Conservation (phyloP, 495 filamentous ascomycete species). For the Aspergillus ostianus region DNA sequence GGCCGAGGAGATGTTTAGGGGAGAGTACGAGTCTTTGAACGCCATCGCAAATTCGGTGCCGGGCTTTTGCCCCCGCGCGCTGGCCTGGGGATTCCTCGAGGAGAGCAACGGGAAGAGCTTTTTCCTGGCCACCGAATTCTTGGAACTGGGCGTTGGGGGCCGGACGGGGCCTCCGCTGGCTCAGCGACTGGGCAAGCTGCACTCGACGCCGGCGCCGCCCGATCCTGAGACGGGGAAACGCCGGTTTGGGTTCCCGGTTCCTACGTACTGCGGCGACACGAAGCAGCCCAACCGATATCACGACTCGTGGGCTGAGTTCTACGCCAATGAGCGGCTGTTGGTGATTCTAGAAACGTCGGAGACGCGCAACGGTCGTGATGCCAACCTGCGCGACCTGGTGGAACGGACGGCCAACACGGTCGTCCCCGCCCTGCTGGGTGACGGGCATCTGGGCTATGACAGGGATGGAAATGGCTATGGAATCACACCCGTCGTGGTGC, state of each 20-base stretch:
- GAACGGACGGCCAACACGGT: constrained; percentile 59
- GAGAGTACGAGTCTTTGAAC: constrained; percentile 81
- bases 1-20: constrained; percentile 76
- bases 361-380: constrained; percentile 61
- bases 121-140: constrained; percentile 81
- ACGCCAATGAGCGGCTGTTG: constrained; percentile 67
- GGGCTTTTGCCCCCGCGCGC: constrained; percentile 68
- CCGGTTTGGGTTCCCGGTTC: constrained; percentile 76
- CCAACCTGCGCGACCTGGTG: constrained; percentile 57
- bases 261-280: constrained; percentile 84
- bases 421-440: constrained; percentile 70
- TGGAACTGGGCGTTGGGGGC: constrained; percentile 53
- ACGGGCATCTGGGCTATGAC: constrained; percentile 60
- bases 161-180: constrained; percentile 55
- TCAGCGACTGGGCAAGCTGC: constrained; percentile 72
- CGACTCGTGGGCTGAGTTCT: constrained; percentile 78
- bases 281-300: constrained; percentile 71
- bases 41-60: constrained; percentile 71
- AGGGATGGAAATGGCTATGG: constrained; percentile 41
- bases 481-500: constrained; percentile 72
- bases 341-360: constrained; percentile 59
- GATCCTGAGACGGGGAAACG: constrained; percentile 51
- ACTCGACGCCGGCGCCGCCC: constrained; percentile 69
- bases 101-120: constrained; percentile 46
- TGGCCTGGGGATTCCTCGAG: constrained; percentile 64